Evolutionary conservation across 2,329 filamentous ascomycete genomes (phyloP).

Genomic region (Zarea fungicola): DNA sequence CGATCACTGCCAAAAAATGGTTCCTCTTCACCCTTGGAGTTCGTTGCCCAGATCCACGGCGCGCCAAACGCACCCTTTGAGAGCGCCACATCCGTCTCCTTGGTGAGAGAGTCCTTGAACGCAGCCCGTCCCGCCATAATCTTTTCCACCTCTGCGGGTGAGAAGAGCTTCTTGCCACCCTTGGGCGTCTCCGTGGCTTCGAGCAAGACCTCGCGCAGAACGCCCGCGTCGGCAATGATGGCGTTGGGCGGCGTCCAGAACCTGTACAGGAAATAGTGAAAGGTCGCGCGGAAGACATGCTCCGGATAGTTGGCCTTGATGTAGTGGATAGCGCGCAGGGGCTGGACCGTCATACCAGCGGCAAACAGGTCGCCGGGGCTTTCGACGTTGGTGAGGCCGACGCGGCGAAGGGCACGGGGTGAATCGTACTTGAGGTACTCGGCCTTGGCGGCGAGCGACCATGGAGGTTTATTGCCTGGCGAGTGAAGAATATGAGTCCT

Average conservation of each 20-base stretch:
- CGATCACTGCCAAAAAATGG: constrained; percentile 75
- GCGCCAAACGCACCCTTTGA: constrained; percentile 67
- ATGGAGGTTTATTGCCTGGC: constrained; percentile 69
- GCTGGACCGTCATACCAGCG: constrained; percentile 41
- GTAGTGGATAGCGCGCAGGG: constrained; percentile 61
- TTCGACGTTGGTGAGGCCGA: constrained; percentile 31
- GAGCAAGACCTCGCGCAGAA: constrained; percentile 38
- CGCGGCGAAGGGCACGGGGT: constrained; percentile 32
- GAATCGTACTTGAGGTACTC: constrained; percentile 44
- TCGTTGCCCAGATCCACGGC: constrained; percentile 68
- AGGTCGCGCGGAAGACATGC: constrained; percentile 45
- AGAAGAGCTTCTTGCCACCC: constrained; percentile 37
- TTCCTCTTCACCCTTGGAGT: constrained; percentile 52
- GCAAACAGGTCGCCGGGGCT: constrained; percentile 40
- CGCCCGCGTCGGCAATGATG: constrained; percentile 54
- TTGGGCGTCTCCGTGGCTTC: constrained; percentile 24
- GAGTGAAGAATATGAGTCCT: not conserved
- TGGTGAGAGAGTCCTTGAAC: constrained; percentile 42
- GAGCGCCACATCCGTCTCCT: constrained; percentile 56
- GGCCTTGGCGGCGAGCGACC: constrained; percentile 64
- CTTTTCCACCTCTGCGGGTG: constrained; percentile 42
- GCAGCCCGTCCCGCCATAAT: constrained; percentile 51
- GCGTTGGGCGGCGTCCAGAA: constrained; percentile 58
- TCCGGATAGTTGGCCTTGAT: constrained; percentile 54
- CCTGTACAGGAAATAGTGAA: constrained; percentile 50